phyloP scores from a whole-genome alignment of 1,284 basidiomycete species.

The Cryptococcus floricola region DNA sequence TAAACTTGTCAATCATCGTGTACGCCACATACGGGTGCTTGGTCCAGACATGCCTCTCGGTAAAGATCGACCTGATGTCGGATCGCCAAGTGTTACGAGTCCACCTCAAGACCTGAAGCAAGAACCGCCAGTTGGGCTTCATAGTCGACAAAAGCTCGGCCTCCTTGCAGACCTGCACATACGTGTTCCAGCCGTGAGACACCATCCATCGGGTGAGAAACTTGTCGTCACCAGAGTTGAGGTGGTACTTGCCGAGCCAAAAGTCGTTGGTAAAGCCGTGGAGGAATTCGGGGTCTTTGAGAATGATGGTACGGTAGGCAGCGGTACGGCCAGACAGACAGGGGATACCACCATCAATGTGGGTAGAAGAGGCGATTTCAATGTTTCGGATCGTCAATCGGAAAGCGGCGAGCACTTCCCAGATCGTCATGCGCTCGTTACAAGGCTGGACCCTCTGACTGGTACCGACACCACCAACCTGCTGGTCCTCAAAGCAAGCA shows the following conservation, averaged over 20 bases:
- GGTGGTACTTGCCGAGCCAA: slow-evolving; percentile 86
- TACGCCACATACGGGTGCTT: slow-evolving; percentile 84
- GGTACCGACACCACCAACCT: slow-evolving; percentile 84
- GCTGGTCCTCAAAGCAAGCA: slow-evolving; percentile 89
- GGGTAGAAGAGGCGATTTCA: slow-evolving; percentile 79
- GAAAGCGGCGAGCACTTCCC: slow-evolving; percentile 90
- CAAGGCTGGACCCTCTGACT: slow-evolving; percentile 79
- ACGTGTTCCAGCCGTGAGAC: slow-evolving; percentile 86
- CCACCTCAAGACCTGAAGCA: slow-evolving; percentile 88
- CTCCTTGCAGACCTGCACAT: slow-evolving; percentile 85
- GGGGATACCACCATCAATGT: slow-evolving; percentile 86
- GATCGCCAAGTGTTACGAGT: slow-evolving; percentile 90
- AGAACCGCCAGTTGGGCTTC: slow-evolving; percentile 92
- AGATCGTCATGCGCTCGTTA: slow-evolving; percentile 75
- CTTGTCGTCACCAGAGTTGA: slow-evolving; percentile 90
- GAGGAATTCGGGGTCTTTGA: slow-evolving; percentile 87
- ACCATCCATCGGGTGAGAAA: slow-evolving; percentile 96
- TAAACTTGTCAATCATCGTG: slow-evolving; percentile 89
- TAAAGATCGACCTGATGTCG: slow-evolving; percentile 81
- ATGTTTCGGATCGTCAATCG: slow-evolving; percentile 87
- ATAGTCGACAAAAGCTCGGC: slow-evolving; percentile 85
- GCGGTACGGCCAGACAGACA: slow-evolving; percentile 88
- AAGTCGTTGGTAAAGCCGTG: slow-evolving; percentile 89
- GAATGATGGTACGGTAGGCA: slow-evolving; percentile 84
- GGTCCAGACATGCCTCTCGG: slow-evolving; percentile 80